A percentile compares a stretch with the other conserved stretches of the same genome.
phyloP scores from a whole-genome alignment of 768 basidiomycete genomes.

The Calocybe indica region DNA sequence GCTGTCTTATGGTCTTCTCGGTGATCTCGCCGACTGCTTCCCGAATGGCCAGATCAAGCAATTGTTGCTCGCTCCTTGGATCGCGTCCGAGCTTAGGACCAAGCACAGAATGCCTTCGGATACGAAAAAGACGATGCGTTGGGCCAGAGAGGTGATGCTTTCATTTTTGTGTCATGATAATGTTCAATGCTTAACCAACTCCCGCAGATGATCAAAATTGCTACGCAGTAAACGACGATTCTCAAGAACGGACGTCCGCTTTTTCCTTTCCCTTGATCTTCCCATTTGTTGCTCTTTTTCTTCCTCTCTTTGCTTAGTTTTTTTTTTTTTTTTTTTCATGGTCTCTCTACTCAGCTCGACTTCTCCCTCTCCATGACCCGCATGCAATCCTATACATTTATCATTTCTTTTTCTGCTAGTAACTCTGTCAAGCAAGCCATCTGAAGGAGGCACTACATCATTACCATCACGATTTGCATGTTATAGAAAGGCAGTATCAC shows the following conservation, averaged over 20 bases:
- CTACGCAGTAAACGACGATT: constrained; percentile 54
- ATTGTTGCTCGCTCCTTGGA: constrained; percentile 73
- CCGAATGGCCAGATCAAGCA: constrained; percentile 77
- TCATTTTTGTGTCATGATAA: neutral
- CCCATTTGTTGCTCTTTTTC: too few species aligned
- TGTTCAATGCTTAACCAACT: constrained; percentile 2
- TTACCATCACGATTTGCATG: too few species aligned
- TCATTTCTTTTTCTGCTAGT: too few species aligned
- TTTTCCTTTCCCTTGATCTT: constrained; percentile 13
- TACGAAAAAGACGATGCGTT: constrained; percentile 85
- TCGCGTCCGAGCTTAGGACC: constrained; percentile 63
- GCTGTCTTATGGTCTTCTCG: constrained; percentile 78
- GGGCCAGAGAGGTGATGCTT: constrained; percentile 81
- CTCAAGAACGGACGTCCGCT: constrained; percentile 2
- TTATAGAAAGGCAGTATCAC: too few species aligned
- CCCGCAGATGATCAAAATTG: constrained; percentile 69
- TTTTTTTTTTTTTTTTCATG: too few species aligned
- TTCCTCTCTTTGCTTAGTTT: too few species aligned
- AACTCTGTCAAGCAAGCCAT: too few species aligned
- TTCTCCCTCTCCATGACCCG: too few species aligned
- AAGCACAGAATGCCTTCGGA: constrained; percentile 71
- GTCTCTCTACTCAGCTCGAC: too few species aligned
- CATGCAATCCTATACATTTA: too few species aligned
- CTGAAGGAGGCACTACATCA: too few species aligned
- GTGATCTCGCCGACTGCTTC: constrained; percentile 90